phyloP scores from a whole-genome alignment of 495 filamentous ascomycete genomes.

The Lepidopterella palustris region DNA sequence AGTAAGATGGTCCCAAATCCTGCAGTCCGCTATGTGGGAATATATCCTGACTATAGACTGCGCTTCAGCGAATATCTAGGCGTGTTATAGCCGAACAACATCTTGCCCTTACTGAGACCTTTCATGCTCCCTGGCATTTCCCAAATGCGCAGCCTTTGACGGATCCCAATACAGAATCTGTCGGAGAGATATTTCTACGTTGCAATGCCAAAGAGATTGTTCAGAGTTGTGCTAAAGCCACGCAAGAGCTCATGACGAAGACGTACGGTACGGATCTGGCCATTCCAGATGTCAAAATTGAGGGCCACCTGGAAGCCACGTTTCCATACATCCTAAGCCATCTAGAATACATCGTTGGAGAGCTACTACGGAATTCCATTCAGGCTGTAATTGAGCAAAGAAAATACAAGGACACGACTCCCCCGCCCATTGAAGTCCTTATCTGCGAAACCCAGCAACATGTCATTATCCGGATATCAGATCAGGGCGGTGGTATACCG shows the following conservation, averaged over 20 bases:
- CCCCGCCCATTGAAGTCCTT: slow-evolving; percentile 84
- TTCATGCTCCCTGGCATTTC: slow-evolving; percentile 88
- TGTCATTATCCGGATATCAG: slow-evolving; percentile 92
- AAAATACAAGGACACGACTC: slow-evolving; percentile 37
- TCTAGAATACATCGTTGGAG: slow-evolving; percentile 93
- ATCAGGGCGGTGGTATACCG: slow-evolving; percentile 89
- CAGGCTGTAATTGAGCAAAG: slow-evolving; percentile 80
- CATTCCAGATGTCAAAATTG: slow-evolving; percentile 76
- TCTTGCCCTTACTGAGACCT: slow-evolving; percentile 92
- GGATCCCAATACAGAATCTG: slow-evolving; percentile 69
- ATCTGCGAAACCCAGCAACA: slow-evolving; percentile 93
- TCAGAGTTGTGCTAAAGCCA: slow-evolving; percentile 67
- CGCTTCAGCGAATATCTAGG: slow-evolving; percentile 73
- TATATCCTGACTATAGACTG: background rate
- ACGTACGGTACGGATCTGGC: slow-evolving; percentile 61
- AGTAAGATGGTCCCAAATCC: slow-evolving; percentile 45
- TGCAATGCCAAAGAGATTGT: slow-evolving; percentile 90
- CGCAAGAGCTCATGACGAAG: slow-evolving; percentile 59
- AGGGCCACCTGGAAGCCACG: slow-evolving; percentile 79
- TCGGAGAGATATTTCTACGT: slow-evolving; percentile 91
- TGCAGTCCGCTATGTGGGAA: background rate
- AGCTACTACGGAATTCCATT: slow-evolving; percentile 90
- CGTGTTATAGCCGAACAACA: slow-evolving; percentile 98
- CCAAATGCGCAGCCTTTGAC: slow-evolving; percentile 62
- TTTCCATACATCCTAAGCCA: slow-evolving; percentile 97